Evolutionary conservation across 495 filamentous ascomycete genomes (phyloP).

Genomic region (Xylaria flabelliformis): DNA sequence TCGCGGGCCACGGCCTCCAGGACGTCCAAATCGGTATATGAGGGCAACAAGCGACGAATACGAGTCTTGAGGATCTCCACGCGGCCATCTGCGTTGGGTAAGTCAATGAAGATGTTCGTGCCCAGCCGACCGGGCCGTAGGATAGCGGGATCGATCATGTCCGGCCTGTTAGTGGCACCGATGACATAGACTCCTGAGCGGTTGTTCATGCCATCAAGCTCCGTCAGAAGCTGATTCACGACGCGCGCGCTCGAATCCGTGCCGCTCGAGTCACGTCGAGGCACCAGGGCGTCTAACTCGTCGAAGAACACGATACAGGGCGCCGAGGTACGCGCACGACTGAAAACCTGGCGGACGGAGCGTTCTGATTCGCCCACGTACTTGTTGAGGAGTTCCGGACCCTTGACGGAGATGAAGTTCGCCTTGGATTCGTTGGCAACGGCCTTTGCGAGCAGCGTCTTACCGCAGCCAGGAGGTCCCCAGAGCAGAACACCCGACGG

Average conservation of each 20-base stretch:
- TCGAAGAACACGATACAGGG: conserved; percentile 99
- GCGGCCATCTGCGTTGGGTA: conserved; percentile 79
- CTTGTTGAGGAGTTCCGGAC: conserved; percentile 92
- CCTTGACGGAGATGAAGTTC: conserved; percentile 98
- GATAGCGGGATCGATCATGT: conserved; percentile 97
- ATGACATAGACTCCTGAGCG: conserved; percentile 92
- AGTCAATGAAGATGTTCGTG: conserved; percentile 86
- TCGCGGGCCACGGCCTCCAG: conserved; percentile 69
- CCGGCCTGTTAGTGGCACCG: conserved; percentile 91
- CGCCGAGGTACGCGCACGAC: conserved; percentile 80
- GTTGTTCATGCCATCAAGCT: conserved; percentile 85
- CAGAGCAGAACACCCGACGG: conserved; percentile 93
- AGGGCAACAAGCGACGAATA: conserved; percentile 51
- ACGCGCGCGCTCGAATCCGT: conserved; percentile 86
- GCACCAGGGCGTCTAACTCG: conserved; percentile 91
- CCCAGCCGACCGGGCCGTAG: conserved; percentile 89
- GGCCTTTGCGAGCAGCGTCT: conserved; percentile 94
- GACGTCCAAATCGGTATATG: conserved; percentile 45
- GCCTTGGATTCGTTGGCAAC: conserved; percentile 94
- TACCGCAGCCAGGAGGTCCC: conserved; percentile 97
- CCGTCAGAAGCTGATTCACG: conserved; percentile 96
- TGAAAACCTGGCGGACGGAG: conserved; percentile 90
- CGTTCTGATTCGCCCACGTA: conserved; percentile 96
- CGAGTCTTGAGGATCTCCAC: conserved; percentile 81
- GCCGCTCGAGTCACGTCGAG: conserved; percentile 78